These are phyloP conservation scores for Pistacia integerrima DNA, from an alignment of 345 rosid species.

Conservation along the genomic window DNA sequence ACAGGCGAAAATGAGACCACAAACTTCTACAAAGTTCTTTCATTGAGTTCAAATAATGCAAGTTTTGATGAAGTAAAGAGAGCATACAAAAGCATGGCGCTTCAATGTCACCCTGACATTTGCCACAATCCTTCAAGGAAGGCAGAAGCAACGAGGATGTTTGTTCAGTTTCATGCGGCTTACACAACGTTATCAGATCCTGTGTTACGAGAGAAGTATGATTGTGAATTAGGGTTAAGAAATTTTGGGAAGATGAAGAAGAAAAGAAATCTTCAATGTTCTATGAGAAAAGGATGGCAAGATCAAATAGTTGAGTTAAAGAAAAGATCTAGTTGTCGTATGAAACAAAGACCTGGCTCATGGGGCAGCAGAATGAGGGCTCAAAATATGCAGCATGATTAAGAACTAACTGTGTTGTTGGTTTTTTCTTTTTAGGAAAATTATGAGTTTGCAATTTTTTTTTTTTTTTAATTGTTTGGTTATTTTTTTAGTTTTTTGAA, in stretches of 20 bases:
- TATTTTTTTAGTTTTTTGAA: too few relatives aligned
- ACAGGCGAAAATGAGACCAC: background rate
- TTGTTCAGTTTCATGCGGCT: conserved; percentile 27
- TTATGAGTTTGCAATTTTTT: too few relatives aligned
- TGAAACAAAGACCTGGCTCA: background rate
- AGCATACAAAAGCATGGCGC: conserved; percentile 28
- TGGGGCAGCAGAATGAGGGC: conserved; percentile 1
- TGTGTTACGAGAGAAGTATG: conserved; percentile 17
- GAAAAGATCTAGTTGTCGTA: background rate
- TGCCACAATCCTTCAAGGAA: conserved; percentile 17
- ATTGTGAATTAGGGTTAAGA: conserved; percentile 13
- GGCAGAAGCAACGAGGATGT: conserved; percentile 31
- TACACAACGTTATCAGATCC: conserved; percentile 36
- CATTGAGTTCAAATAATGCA: conserved; percentile 18
- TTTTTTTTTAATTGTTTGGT: too few relatives aligned
- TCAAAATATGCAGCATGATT: background rate
- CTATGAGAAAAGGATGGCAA: background rate
- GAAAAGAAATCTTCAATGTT: background rate
- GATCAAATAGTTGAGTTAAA: background rate
- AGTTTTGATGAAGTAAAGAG: conserved; percentile 23
- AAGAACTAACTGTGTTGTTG: too few relatives aligned
- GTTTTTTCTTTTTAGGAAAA: too few relatives aligned
- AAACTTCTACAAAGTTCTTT: conserved; percentile 29
- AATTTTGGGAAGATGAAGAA: background rate
- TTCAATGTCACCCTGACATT: conserved; percentile 28